A percentile compares a stretch with the other conserved stretches of the same genome.
phyloP scores from a whole-genome alignment of 306 rosid genomes.

The Vigna angularis region DNA sequence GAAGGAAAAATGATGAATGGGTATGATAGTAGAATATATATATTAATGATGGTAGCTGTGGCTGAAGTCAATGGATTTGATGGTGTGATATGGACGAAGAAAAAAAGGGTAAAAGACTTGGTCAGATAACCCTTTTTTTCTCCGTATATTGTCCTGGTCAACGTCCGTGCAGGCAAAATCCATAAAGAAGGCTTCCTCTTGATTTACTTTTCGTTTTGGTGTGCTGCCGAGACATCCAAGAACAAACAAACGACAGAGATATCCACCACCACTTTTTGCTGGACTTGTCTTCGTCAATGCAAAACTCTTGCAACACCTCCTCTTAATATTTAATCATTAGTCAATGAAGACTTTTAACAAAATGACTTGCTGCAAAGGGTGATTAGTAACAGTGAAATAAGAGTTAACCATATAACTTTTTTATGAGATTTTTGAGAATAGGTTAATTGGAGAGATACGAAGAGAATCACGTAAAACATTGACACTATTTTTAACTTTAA shows the following conservation, averaged over 20 bases:
- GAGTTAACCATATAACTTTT: too few relatives aligned
- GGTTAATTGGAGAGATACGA: too few relatives aligned
- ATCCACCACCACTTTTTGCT: conserved; percentile 23
- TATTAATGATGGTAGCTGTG: background rate
- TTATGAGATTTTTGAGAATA: too few relatives aligned
- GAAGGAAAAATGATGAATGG: background rate
- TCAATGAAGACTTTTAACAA: background rate
- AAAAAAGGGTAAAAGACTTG: conserved; percentile 13
- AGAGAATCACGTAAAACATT: too few relatives aligned
- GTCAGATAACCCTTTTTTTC: conserved; percentile 2
- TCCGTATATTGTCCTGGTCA: conserved; percentile 35
- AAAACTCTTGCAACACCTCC: conserved; percentile 18
- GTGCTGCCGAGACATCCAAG: conserved; percentile 20
- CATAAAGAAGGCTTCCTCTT: background rate
- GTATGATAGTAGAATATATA: too few relatives aligned
- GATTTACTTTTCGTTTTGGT: conserved; percentile 27
- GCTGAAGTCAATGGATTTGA: background rate
- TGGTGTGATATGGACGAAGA: background rate
- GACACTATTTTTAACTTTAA: too few relatives aligned
- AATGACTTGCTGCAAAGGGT: background rate
- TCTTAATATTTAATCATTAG: conserved; percentile 1
- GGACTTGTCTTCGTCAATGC: background rate
- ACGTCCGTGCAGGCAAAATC: conserved; percentile 34
- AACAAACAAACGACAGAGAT: background rate
- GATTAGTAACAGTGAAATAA: background rate